These are phyloP conservation scores for Agarophyton chilense DNA, from an alignment of 23 red algal genomes.

Conservation along the genomic window DNA sequence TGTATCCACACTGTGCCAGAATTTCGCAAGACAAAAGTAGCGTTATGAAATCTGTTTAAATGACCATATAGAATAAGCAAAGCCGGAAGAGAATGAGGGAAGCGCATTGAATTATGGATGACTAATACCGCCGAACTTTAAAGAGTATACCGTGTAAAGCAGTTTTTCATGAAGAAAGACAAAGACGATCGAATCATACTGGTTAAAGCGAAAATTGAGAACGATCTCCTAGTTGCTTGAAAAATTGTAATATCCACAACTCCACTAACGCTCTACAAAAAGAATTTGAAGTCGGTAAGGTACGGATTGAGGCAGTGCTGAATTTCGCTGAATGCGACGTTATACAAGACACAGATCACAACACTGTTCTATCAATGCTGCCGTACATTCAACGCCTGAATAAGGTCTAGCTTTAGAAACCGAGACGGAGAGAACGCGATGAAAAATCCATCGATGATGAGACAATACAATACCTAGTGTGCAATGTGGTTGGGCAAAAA, in stretches of 20 bases:
- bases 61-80: slow-evolving; percentile 14
- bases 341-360: background rate
- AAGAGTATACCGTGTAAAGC: background rate
- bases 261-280: background rate
- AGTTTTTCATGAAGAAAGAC: slow-evolving; percentile 5
- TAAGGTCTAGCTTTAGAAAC: background rate
- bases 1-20: slow-evolving; percentile 1
- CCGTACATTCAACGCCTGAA: background rate
- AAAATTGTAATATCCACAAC: background rate
- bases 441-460: background rate
- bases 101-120: slow-evolving; percentile 13
- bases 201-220: slow-evolving; percentile 18
- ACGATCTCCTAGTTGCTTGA: slow-evolving; percentile 9
- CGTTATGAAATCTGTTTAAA: slow-evolving; percentile 13
- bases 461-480: background rate
- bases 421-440: background rate
- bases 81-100: slow-evolving; percentile 1
- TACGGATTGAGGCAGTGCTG: background rate
- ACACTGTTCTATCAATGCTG: slow-evolving; percentile 7
- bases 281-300: slow-evolving; percentile 1
- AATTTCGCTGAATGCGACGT: slow-evolving; percentile 32
- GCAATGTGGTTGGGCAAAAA: too few relatives aligned
- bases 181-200: background rate
- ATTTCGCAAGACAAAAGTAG: background rate
- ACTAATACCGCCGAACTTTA: background rate